These are phyloP conservation scores for Ensete ventricosum DNA, from an alignment of 176 grass and related monocot genomes.

Conservation along the genomic window DNA sequence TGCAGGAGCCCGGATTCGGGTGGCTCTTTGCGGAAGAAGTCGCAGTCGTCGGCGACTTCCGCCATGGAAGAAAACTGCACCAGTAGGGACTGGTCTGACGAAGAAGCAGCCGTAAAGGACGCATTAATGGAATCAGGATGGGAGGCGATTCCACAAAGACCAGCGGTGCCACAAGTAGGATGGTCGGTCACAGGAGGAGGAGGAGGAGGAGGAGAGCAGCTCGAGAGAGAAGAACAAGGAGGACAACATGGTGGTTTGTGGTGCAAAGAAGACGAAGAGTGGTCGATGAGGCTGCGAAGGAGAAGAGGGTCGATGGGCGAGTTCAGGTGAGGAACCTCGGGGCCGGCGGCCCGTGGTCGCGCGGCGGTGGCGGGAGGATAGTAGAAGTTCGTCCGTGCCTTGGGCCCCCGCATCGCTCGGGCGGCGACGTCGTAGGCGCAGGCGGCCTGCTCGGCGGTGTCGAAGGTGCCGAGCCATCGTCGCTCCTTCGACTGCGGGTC, in stretches of 20 bases:
- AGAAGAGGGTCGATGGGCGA: background rate
- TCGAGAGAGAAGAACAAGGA: background rate
- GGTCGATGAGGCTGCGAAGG: background rate
- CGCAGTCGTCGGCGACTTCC: background rate
- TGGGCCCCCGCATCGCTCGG: slow-evolving; percentile 80
- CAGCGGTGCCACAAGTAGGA: background rate
- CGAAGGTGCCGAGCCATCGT: slow-evolving; percentile 92
- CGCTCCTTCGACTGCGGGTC: slow-evolving; percentile 85
- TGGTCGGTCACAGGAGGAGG: background rate
- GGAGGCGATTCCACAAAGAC: background rate
- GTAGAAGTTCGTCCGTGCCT: slow-evolving; percentile 95
- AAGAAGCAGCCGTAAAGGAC: background rate
- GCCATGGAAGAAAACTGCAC: background rate
- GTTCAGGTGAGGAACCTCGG: too few relatives aligned
- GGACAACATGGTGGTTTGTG: background rate
- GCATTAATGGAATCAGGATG: too few relatives aligned
- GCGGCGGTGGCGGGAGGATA: background rate
- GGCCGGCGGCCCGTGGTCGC: too few relatives aligned
- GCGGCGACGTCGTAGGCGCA: slow-evolving; percentile 96
- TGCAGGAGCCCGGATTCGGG: background rate
- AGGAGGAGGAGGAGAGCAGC: background rate
- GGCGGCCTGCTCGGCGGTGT: slow-evolving; percentile 95
- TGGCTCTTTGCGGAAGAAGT: background rate
- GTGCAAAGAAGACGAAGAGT: background rate
- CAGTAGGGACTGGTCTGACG: background rate